These are phyloP conservation scores for Clarireedia homoeocarpa DNA, from an alignment of 2,329 filamentous ascomycete species.

Conservation along the genomic window DNA sequence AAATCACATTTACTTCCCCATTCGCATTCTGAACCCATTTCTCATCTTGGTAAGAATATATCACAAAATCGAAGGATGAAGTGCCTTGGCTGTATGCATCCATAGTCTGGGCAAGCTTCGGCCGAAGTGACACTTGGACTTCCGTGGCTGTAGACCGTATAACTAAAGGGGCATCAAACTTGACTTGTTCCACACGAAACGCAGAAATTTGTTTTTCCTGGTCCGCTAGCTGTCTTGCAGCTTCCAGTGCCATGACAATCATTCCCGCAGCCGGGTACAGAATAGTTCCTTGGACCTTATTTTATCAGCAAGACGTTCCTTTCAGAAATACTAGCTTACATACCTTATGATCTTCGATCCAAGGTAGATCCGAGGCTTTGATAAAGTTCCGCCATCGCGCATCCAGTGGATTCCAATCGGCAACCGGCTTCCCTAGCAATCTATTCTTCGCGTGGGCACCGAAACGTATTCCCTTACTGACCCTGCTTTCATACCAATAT, in stretches of 20 bases:
- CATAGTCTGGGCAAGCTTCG: neutral
- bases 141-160: constrained; percentile 27
- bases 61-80: neutral
- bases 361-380: constrained; percentile 20
- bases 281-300: constrained; percentile 6
- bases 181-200: constrained; percentile 32
- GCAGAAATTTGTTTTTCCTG: neutral
- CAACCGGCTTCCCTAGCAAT: constrained; percentile 22
- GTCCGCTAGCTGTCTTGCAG: constrained; percentile 14
- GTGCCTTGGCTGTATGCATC: neutral
- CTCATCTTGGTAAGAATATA: neutral
- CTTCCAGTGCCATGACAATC: constrained; percentile 28
- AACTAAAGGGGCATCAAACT: constrained; percentile 37
- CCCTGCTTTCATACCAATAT: constrained; percentile 46
- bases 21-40: neutral
- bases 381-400: constrained; percentile 28
- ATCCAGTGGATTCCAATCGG: constrained; percentile 17
- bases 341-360: constrained; percentile 15
- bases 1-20: neutral
- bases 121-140: constrained; percentile 17
- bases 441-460: constrained; percentile 36
- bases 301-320: neutral
- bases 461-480: constrained; percentile 38
- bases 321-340: neutral
- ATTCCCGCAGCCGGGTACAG: constrained; percentile 28